Conservation (phyloP, 2,329 filamentous ascomycete genomes). For the Ambrosiella beaveri region DNA sequence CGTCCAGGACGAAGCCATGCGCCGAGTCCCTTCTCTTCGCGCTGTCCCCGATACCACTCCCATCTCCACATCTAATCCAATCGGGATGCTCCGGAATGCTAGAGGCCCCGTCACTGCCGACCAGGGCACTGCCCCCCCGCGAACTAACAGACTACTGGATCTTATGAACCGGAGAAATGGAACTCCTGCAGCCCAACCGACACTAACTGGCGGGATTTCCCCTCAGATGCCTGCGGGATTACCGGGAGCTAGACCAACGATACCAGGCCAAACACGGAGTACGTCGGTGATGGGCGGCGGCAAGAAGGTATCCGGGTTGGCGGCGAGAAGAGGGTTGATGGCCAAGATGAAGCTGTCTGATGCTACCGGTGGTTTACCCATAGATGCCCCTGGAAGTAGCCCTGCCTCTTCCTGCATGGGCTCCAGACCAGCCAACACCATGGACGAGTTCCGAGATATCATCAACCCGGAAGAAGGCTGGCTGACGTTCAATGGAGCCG, state of each 20-base stretch:
- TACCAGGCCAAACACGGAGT: background rate
- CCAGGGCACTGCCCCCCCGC: background rate
- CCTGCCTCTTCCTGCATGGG: too few species aligned
- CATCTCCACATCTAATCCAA: conserved; percentile 1
- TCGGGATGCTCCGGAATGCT: conserved; percentile 1
- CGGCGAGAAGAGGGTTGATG: conserved; percentile 40
- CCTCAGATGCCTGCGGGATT: background rate
- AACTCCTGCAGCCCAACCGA: background rate
- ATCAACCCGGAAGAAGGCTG: conserved; percentile 86
- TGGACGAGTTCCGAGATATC: conserved; percentile 53
- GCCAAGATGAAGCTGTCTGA: conserved; percentile 26
- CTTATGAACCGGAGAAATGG: conserved; percentile 4
- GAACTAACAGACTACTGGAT: background rate
- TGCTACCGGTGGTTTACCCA: conserved; percentile 8
- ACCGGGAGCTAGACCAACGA: background rate
- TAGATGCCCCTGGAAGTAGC: conserved; percentile 2
- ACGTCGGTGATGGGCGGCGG: background rate
- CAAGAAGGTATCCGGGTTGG: conserved; percentile 31
- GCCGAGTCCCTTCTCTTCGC: conserved; percentile 8
- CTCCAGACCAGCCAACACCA: conserved; percentile 22
- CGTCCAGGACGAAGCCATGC: background rate
- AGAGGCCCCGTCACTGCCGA: conserved; percentile 2
- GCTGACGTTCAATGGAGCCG: conserved; percentile 83
- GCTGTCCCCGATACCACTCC: conserved; percentile 3
- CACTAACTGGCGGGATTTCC: background rate